These are phyloP conservation scores for Termitomyces eurrhizus DNA, from an alignment of 768 basidiomycete species.

Conservation along the genomic window DNA sequence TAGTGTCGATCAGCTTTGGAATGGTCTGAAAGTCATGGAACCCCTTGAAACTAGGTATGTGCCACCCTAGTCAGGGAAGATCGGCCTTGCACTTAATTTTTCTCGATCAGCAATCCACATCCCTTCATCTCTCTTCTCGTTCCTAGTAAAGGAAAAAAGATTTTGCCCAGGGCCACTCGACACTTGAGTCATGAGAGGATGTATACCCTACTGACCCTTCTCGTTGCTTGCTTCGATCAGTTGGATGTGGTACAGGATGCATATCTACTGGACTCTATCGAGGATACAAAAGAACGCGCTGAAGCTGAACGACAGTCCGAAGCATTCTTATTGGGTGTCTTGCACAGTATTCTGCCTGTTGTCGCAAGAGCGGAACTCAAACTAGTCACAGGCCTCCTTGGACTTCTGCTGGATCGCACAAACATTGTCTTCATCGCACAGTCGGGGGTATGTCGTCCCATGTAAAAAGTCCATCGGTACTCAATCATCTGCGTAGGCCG, in stretches of 20 bases:
- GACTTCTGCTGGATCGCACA: conserved; percentile 75
- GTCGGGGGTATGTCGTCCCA: conserved; percentile 61
- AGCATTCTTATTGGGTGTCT: conserved; percentile 77
- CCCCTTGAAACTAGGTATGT: conserved; percentile 88
- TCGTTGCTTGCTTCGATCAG: conserved; percentile 92
- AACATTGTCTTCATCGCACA: conserved; percentile 69
- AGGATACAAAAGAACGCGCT: conserved; percentile 56
- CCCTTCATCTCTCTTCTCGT: conserved; percentile 92
- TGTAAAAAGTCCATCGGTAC: neutral
- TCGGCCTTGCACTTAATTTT: neutral
- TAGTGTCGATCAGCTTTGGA: conserved; percentile 73
- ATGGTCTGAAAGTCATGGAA: conserved; percentile 77
- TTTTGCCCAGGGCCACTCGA: conserved; percentile 85
- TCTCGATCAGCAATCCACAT: conserved; percentile 73
- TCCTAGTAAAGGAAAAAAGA: conserved; percentile 88
- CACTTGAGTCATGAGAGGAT: conserved; percentile 76
- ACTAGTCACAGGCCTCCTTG: conserved; percentile 82
- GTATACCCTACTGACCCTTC: conserved; percentile 83
- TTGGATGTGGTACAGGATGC: conserved; percentile 87
- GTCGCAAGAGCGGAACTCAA: conserved; percentile 77
- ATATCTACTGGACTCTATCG: conserved; percentile 60
- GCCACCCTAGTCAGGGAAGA: conserved; percentile 10
- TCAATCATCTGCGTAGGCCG: conserved; percentile 55
- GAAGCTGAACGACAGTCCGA: conserved; percentile 90
- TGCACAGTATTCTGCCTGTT: conserved; percentile 83